phyloP scores from a whole-genome alignment of 495 filamentous ascomycete genomes.

The Penicillium psychrofluorescens region DNA sequence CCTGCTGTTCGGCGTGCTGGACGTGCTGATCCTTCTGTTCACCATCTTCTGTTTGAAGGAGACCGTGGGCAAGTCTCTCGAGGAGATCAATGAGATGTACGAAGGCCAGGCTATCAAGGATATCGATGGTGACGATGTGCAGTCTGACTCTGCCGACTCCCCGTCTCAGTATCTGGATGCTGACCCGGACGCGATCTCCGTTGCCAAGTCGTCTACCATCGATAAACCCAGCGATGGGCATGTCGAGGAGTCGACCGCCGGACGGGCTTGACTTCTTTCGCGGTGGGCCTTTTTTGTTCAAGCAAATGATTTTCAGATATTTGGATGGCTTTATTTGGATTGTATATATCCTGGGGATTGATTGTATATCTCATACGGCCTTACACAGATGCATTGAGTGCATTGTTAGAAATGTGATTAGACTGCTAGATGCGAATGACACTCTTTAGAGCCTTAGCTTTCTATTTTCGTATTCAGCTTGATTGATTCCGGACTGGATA shows the following conservation, averaged over 20 bases:
- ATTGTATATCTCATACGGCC: too few species aligned
- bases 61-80: slow-evolving; percentile 65
- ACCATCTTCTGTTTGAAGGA: slow-evolving; percentile 46
- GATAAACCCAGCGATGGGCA: slow-evolving; percentile 3
- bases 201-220: slow-evolving; percentile 1
- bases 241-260: slow-evolving; percentile 11
- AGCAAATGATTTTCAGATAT: neutral
- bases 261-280: slow-evolving; percentile 7
- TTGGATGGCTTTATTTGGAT: neutral
- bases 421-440: too few species aligned
- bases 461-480: too few species aligned
- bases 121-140: slow-evolving; percentile 3
- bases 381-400: too few species aligned
- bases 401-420: too few species aligned
- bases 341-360: too few species aligned
- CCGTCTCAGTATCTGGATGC: neutral
- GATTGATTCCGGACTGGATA: too few species aligned
- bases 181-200: neutral
- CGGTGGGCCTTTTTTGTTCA: neutral
- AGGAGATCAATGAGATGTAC: slow-evolving; percentile 63
- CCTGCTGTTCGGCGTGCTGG: slow-evolving; percentile 36
- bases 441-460: too few species aligned
- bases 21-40: slow-evolving; percentile 31
- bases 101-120: slow-evolving; percentile 15
- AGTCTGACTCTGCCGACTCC: too few species aligned